phyloP scores from a whole-genome alignment of 441 rosid genomes.

The Kokia cookei region DNA sequence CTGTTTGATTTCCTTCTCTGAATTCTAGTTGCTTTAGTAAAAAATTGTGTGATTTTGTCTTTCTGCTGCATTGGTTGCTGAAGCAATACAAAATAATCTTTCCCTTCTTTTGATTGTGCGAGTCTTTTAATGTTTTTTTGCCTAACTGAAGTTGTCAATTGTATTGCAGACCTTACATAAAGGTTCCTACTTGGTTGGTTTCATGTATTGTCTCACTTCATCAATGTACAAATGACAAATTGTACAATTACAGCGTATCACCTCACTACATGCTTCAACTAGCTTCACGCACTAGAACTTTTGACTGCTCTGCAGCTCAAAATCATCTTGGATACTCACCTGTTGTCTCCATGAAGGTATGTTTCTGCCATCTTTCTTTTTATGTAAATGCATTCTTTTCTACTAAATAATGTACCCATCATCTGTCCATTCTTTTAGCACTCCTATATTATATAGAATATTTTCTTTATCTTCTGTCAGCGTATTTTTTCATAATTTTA shows the following conservation, averaged over 20 bases:
- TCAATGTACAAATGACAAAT: constrained; percentile 49
- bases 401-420: not conserved
- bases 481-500: not conserved
- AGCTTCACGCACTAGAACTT: constrained; percentile 74
- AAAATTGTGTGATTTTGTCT: not conserved
- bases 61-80: not conserved
- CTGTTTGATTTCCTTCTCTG: not conserved
- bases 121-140: not conserved
- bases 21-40: not conserved
- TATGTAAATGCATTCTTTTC: not conserved
- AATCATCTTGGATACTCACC: constrained; percentile 73
- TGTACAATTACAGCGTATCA: constrained; percentile 39
- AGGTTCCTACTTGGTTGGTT: constrained; percentile 50
- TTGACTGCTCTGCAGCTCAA: constrained; percentile 74
- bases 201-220: constrained; percentile 36
- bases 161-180: constrained; percentile 68
- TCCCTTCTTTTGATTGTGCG: not conserved
- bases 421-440: not conserved
- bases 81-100: not conserved
- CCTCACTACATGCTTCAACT: constrained; percentile 43
- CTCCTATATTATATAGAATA: not conserved
- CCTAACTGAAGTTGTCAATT: constrained; percentile 8
- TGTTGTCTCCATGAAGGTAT: constrained; percentile 58
- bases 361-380: constrained; percentile 15
- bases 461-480: not conserved